Base-by-base conservation (phyloP, 2,329 filamentous ascomycete genomes). In the Fusarium udum region DNA sequence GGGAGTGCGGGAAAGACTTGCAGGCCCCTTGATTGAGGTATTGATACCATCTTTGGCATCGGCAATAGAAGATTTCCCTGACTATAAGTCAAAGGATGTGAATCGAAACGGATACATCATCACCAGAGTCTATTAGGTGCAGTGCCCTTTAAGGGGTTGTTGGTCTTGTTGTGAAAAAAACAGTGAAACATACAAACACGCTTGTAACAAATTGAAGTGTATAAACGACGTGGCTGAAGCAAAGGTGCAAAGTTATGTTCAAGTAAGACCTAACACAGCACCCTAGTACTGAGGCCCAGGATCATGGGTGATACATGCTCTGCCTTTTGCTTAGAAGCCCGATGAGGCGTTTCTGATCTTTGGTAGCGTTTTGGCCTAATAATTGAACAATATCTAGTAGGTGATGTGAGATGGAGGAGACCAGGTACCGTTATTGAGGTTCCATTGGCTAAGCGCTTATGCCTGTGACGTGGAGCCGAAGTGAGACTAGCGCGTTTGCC, bases 371-470 rank as follows among this genome's bases (percentile, higher is more conserved):
- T 39, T 45, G 24, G 13, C 49, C 43, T 36, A 48, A 24, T 42
- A 48, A 18, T 42, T 53, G 36, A n/a, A 32, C 39, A 39, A 56
- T 15, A 46, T 22, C 45, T 24, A 18, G 40, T 24, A 22, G 36
- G 65, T 64, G 55, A 67, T 24, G 43, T 40, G 62, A 67, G 46
- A 62, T 32, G 45, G 32, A 61, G 39, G 43, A 26, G 39, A 24
- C n/a, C 39, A 45, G n/a, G 53, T 34, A 18, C 16, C 31, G 13
- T 51, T 24, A 34, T 45, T 57, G 56, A 49, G 26, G 55, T 58
- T 58, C 56, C 42, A 58, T 49, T 48, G 56, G 63, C 36, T 58
- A 64, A 58, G 69, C 68, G 68, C 63, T 26, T 64, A 32, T 48
- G 22, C 31, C 57, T 71, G 63, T 60, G 49, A 61, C 39, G 28